Conservation (phyloP, 441 rosid genomes). For the Melianthus villosus region DNA sequence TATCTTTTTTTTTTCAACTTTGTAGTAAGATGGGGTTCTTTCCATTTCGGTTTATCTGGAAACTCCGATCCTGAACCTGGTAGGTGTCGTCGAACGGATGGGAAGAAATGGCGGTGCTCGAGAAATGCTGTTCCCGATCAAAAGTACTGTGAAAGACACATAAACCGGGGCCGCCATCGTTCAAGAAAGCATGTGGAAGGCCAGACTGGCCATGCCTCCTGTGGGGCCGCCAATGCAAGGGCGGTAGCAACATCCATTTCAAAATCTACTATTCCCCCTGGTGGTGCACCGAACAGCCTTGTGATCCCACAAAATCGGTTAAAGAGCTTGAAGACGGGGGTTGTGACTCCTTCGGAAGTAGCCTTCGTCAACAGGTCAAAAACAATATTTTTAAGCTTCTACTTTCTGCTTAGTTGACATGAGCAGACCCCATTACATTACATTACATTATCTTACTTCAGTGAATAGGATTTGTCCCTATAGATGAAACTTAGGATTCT, state of each 20-base stretch:
- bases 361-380: conserved; percentile 25
- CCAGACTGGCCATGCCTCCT: conserved; percentile 38
- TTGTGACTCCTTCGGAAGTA: conserved; percentile 11
- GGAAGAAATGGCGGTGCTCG: conserved; percentile 88
- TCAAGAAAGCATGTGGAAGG: conserved; percentile 92
- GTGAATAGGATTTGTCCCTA: conserved; percentile 10
- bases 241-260: conserved; percentile 21
- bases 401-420: background rate
- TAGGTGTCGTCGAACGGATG: conserved; percentile 72
- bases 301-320: conserved; percentile 18
- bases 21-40: conserved; percentile 47
- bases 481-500: conserved; percentile 16
- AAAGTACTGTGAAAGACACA: conserved; percentile 70
- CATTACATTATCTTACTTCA: conserved; percentile 11
- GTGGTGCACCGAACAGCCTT: conserved; percentile 19
- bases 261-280: conserved; percentile 15
- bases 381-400: background rate
- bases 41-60: conserved; percentile 39
- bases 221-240: conserved; percentile 21
- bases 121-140: conserved; percentile 62
- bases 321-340: conserved; percentile 20
- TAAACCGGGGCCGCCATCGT: conserved; percentile 80
- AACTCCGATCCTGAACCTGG: conserved; percentile 57
- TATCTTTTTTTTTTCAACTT: background rate
- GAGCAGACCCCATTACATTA: conserved; percentile 11